A percentile compares a stretch with the other conserved stretches of the same genome.
These are phyloP conservation scores for Naganishia friedmannii DNA, from an alignment of 768 basidiomycete species.

Conservation along the genomic window DNA sequence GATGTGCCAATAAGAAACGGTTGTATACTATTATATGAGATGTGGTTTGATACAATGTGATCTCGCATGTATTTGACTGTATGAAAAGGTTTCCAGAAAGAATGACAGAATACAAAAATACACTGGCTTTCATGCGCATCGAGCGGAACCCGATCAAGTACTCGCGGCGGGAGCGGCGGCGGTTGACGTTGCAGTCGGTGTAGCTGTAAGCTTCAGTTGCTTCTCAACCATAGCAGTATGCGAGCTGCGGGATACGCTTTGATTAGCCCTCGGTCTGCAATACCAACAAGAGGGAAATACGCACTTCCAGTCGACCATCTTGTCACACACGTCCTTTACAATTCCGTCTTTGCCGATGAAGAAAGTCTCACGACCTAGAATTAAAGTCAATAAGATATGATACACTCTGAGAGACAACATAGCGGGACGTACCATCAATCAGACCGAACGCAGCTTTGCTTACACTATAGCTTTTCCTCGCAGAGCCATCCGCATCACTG, in stretches of 20 bases:
- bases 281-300: not conserved
- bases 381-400: conserved; percentile 41
- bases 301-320: conserved; percentile 31
- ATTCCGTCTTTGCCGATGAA: conserved; percentile 70
- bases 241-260: conserved; percentile 3
- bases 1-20: too few species aligned
- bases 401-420: not conserved
- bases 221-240: conserved; percentile 25
- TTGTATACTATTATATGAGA: not conserved
- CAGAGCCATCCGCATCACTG: conserved; percentile 66
- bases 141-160: not conserved
- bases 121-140: too few species aligned
- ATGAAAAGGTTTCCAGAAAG: too few species aligned
- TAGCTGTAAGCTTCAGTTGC: conserved; percentile 19
- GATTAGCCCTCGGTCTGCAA: not conserved
- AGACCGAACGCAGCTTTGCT: conserved; percentile 68
- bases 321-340: conserved; percentile 58
- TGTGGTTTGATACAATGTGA: not conserved
- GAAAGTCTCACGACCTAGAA: conserved; percentile 63
- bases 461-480: conserved; percentile 65
- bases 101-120: not conserved
- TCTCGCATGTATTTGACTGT: not conserved
- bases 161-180: not conserved
- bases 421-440: conserved; percentile 51
- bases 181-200: conserved; percentile 12